Conservation (phyloP, 768 basidiomycete species). For the Mycena epipterygia region DNA sequence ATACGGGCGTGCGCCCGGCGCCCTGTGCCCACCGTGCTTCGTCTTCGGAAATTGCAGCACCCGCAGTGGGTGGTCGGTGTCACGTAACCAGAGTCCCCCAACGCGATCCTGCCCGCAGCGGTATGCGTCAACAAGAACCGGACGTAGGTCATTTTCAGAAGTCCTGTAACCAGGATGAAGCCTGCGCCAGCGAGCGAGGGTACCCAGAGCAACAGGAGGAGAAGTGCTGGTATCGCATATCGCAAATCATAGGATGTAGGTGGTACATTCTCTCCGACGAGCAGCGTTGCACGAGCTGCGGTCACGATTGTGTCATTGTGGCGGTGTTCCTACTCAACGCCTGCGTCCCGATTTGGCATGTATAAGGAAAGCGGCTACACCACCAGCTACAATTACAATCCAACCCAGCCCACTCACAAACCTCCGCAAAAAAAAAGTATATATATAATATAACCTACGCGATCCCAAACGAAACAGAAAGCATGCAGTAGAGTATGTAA, state of each 20-base stretch:
- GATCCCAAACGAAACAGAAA: neutral
- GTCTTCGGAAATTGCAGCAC: neutral
- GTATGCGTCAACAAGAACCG: conserved; percentile 37
- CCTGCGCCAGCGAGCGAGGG: conserved; percentile 19
- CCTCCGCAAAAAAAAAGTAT: neutral
- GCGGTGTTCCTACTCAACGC: conserved; percentile 6
- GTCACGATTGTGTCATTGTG: neutral
- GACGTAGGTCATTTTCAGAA: conserved; percentile 30
- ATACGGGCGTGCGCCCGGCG: conserved; percentile 2
- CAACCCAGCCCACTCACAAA: neutral
- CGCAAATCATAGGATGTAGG: conserved; percentile 27
- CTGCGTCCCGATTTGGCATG: conserved; percentile 13
- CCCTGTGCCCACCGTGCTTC: conserved; percentile 5
- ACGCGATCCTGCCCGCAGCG: conserved; percentile 30
- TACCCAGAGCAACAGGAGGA: conserved; percentile 31
- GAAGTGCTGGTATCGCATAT: conserved; percentile 33
- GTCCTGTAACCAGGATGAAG: conserved; percentile 23
- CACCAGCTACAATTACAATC: no score
- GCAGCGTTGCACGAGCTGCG: no score
- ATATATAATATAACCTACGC: neutral
- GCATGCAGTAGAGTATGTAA: neutral
- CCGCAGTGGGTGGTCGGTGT: neutral
- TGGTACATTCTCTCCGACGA: conserved; percentile 9
- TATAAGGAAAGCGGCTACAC: no score
- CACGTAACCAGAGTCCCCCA: conserved; percentile 29